phyloP scores from a whole-genome alignment of 2,329 filamentous ascomycete species.

The Fusarium begoniae region DNA sequence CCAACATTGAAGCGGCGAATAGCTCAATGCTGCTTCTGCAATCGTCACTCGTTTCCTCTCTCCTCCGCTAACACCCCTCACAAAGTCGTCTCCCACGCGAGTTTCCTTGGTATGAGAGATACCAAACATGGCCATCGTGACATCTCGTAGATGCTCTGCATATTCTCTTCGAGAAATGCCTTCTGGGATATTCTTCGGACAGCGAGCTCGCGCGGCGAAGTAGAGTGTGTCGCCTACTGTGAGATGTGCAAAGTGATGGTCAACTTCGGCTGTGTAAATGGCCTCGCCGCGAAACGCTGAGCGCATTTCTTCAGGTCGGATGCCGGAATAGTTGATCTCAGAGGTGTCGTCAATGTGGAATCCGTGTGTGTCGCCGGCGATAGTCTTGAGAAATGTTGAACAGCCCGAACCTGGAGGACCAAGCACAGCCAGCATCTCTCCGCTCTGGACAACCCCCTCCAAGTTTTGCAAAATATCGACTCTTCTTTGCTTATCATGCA shows the following conservation, averaged over 20 bases:
- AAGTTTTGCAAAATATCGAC: slow-evolving; percentile 72
- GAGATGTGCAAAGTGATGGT: slow-evolving; percentile 79
- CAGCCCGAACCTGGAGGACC: slow-evolving; percentile 76
- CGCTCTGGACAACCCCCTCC: slow-evolving; percentile 71
- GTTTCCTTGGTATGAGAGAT: slow-evolving; percentile 76
- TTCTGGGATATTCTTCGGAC: slow-evolving; percentile 67
- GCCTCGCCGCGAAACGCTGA: slow-evolving; percentile 79
- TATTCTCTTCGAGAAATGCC: slow-evolving; percentile 63
- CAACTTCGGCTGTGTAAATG: slow-evolving; percentile 84
- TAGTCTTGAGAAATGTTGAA: slow-evolving; percentile 82
- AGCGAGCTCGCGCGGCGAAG: slow-evolving; percentile 75
- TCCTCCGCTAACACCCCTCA: slow-evolving; percentile 65
- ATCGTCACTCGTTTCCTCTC: slow-evolving; percentile 57
- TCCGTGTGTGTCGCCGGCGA: slow-evolving; percentile 81
- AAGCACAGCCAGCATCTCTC: slow-evolving; percentile 77
- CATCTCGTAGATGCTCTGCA: slow-evolving; percentile 69
- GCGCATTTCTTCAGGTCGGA: slow-evolving; percentile 76
- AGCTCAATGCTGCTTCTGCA: slow-evolving; percentile 46
- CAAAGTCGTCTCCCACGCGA: slow-evolving; percentile 74
- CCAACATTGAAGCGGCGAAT: slow-evolving; percentile 71
- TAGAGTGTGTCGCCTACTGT: slow-evolving; percentile 79
- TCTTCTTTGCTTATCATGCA: slow-evolving; percentile 57
- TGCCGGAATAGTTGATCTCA: slow-evolving; percentile 78
- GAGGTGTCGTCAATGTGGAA: slow-evolving; percentile 73
- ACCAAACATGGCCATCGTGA: slow-evolving; percentile 76